Conservation (phyloP, 495 filamentous ascomycete species). For the Friedmanniomyces simplex region DNA sequence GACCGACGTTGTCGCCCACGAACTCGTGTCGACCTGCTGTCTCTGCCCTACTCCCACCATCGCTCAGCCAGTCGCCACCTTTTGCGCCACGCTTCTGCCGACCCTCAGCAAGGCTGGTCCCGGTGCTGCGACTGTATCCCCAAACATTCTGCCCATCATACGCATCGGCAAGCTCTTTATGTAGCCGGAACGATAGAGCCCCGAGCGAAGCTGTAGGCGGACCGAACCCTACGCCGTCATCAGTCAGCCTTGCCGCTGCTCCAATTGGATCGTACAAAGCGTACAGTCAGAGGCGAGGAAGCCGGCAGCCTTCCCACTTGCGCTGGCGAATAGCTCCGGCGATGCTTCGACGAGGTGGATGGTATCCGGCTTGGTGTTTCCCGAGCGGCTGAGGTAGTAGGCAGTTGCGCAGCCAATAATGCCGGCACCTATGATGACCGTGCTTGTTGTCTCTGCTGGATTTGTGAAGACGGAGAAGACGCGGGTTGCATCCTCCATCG, state of each 20-base stretch:
- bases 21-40: slow-evolving; percentile 35
- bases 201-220: slow-evolving; percentile 47
- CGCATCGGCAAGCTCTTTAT: slow-evolving; percentile 47
- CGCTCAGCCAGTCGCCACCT: slow-evolving; percentile 47
- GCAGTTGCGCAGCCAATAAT: slow-evolving; percentile 74
- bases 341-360: slow-evolving; percentile 64
- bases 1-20: slow-evolving; percentile 26
- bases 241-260: neutral
- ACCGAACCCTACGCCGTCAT: slow-evolving; percentile 27
- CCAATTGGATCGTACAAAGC: slow-evolving; percentile 24
- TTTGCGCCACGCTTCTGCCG: neutral
- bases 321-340: slow-evolving; percentile 54
- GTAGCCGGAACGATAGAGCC: slow-evolving; percentile 57
- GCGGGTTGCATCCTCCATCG: slow-evolving; percentile 2
- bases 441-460: slow-evolving; percentile 27
- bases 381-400: slow-evolving; percentile 54
- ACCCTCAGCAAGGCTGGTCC: slow-evolving; percentile 41
- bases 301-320: slow-evolving; percentile 63
- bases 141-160: slow-evolving; percentile 51
- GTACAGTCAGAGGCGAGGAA: slow-evolving; percentile 64
- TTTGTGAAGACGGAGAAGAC: slow-evolving; percentile 11
- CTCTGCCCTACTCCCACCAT: slow-evolving; percentile 53
- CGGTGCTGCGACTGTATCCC: slow-evolving; percentile 57
- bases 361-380: slow-evolving; percentile 37
- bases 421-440: slow-evolving; percentile 65